phyloP scores from a whole-genome alignment of 768 basidiomycete genomes.

The Phlegmacium glaucopus region DNA sequence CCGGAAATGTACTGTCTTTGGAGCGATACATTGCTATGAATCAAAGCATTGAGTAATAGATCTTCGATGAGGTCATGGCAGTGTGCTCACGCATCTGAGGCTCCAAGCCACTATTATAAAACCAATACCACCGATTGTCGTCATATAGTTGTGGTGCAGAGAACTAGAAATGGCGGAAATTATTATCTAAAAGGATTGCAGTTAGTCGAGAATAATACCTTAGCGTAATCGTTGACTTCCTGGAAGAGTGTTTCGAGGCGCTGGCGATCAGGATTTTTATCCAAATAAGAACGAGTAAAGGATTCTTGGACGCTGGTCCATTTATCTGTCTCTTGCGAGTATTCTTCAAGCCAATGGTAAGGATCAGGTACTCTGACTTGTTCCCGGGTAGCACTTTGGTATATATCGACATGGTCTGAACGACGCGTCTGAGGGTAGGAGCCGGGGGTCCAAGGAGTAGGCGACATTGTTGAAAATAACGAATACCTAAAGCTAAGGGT shows the following conservation, averaged over 20 bases:
- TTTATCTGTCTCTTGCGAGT: slow-evolving; percentile 57
- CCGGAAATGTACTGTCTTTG: slow-evolving; percentile 48
- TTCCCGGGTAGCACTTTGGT: slow-evolving; percentile 62
- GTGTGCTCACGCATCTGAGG: slow-evolving; percentile 48
- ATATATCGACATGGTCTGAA: slow-evolving; percentile 63
- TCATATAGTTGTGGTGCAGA: slow-evolving; percentile 56
- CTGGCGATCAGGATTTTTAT: slow-evolving; percentile 57
- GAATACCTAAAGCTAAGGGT: slow-evolving; percentile 18
- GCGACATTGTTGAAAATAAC: slow-evolving; percentile 28
- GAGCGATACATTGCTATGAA: slow-evolving; percentile 59
- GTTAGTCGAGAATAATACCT: slow-evolving; percentile 25
- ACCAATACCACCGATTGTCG: slow-evolving; percentile 80
- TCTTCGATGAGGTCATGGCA: neutral
- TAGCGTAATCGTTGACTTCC: slow-evolving; percentile 38
- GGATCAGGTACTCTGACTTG: slow-evolving; percentile 65
- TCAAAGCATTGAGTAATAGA: slow-evolving; percentile 1
- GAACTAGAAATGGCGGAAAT: slow-evolving; percentile 40
- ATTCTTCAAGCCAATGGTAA: slow-evolving; percentile 71
- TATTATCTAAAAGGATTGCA: neutral
- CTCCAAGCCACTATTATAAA: slow-evolving; percentile 74
- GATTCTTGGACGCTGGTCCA: slow-evolving; percentile 63
- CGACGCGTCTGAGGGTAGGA: slow-evolving; percentile 64
- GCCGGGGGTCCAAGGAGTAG: slow-evolving; percentile 51
- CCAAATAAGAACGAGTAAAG: slow-evolving; percentile 57
- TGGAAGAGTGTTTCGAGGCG: slow-evolving; percentile 58